phyloP scores from a whole-genome alignment of 805 yeast species.

The Wickerhamiella brachini region DNA sequence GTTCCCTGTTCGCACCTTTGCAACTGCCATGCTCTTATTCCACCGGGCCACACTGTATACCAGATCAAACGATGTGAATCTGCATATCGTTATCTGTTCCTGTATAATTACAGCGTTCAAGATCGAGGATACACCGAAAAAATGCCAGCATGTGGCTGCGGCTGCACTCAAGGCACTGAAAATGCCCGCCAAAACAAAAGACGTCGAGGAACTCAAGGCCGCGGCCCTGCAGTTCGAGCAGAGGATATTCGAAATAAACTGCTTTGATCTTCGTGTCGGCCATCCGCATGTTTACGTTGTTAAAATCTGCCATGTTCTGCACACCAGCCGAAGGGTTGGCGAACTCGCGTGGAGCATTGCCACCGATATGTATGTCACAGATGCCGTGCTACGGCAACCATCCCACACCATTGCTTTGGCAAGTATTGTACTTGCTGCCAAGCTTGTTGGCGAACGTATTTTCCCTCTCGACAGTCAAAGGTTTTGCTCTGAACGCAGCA shows the following conservation, averaged over 20 bases:
- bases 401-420: conserved; percentile 66
- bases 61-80: conserved; percentile 1
- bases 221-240: conserved; percentile 42
- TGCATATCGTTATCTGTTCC: conserved; percentile 23
- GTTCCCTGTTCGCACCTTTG: conserved; percentile 51
- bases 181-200: conserved; percentile 1
- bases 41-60: conserved; percentile 61
- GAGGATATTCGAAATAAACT: conserved; percentile 57
- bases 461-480: conserved; percentile 23
- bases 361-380: conserved; percentile 61
- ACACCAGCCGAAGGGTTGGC: conserved; percentile 34
- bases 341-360: conserved; percentile 59
- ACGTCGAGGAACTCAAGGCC: conserved; percentile 4
- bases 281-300: conserved; percentile 54
- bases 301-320: conserved; percentile 41
- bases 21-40: conserved; percentile 56
- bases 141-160: conserved; percentile 45
- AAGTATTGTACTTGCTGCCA: conserved; percentile 45
- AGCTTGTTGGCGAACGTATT: conserved; percentile 26
- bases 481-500: conserved; percentile 15
- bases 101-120: conserved; percentile 60
- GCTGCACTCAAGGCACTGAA: conserved; percentile 7
- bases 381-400: conserved; percentile 53
- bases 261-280: conserved; percentile 66
- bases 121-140: conserved; percentile 74